A percentile compares a stretch with the other conserved stretches of the same genome.
Conservation (phyloP, 768 basidiomycete species). For the Harrya chromipes region DNA sequence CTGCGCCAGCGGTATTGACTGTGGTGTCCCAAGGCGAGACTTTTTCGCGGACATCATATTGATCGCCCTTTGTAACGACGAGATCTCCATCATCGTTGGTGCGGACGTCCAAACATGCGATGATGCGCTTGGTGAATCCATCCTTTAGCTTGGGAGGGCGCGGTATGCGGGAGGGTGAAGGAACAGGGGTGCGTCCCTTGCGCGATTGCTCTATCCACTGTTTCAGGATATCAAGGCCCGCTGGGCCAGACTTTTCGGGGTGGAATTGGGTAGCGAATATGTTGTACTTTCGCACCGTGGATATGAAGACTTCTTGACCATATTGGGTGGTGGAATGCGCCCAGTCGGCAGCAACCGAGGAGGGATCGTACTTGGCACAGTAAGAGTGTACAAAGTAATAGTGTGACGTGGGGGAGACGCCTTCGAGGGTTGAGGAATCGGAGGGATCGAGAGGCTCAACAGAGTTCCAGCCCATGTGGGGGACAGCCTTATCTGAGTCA, state of each 20-base stretch:
- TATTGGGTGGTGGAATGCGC: slow-evolving; percentile 88
- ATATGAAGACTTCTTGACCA: slow-evolving; percentile 89
- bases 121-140: slow-evolving; percentile 87
- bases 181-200: slow-evolving; percentile 35
- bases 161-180: slow-evolving; percentile 29
- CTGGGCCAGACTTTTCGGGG: slow-evolving; percentile 93
- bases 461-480: slow-evolving; percentile 98
- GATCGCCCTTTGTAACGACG: slow-evolving; percentile 98
- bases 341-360: slow-evolving; percentile 65
- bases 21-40: slow-evolving; percentile 22
- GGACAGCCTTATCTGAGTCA: slow-evolving; percentile 77
- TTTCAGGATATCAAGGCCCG: slow-evolving; percentile 77
- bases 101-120: slow-evolving; percentile 97
- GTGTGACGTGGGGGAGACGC: slow-evolving; percentile 52
- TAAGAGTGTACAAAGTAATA: slow-evolving; percentile 99
- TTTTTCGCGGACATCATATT: slow-evolving; percentile 96
- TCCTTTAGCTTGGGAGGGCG: slow-evolving; percentile 47
- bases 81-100: slow-evolving; percentile 95
- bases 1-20: slow-evolving; percentile 61
- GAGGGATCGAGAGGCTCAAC: slow-evolving; percentile 55
- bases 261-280: slow-evolving; percentile 96
- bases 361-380: slow-evolving; percentile 71
- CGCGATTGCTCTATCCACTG: slow-evolving; percentile 71
- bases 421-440: slow-evolving; percentile 40
- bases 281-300: slow-evolving; percentile 76